Conservation (phyloP, 305 asterid genomes). For the Ruellia speciosa region DNA sequence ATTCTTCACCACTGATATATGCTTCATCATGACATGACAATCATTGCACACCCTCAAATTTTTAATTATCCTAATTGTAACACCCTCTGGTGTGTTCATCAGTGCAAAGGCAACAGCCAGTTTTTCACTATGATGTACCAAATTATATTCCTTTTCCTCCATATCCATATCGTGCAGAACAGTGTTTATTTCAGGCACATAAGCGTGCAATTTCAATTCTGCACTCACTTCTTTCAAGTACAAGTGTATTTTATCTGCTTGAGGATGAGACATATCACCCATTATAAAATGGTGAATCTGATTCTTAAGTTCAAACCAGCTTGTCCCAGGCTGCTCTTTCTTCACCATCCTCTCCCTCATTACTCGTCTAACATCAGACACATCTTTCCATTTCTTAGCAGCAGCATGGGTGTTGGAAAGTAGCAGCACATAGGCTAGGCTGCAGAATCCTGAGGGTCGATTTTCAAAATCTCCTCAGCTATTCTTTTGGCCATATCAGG, state of each 20-base stretch:
- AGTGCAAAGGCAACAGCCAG: conserved; percentile 77
- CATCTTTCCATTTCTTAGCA: conserved; percentile 55
- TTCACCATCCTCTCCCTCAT: conserved; percentile 61
- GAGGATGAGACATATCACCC: conserved; percentile 63
- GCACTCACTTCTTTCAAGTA: conserved; percentile 51
- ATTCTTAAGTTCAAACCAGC: conserved; percentile 77
- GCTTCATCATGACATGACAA: conserved; percentile 67
- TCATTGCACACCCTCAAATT: conserved; percentile 73
- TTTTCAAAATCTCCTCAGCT: conserved; percentile 49
- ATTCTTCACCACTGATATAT: conserved; percentile 43
- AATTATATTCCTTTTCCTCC: conserved; percentile 66
- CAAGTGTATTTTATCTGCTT: conserved; percentile 34
- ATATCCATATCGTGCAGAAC: conserved; percentile 68
- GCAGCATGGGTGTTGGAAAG: conserved; percentile 64
- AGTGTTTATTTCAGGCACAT: conserved; percentile 57
- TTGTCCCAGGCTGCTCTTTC: conserved; percentile 78
- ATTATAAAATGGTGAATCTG: conserved; percentile 44
- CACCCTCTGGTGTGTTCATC: conserved; percentile 48
- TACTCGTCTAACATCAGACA: conserved; percentile 43
- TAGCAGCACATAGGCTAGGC: conserved; percentile 75
- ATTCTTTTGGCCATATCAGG: conserved; percentile 53
- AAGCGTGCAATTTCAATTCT: conserved; percentile 51
- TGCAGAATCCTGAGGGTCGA: conserved; percentile 65
- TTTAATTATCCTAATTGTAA: conserved; percentile 78
- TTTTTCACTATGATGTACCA: conserved; percentile 79